Evolutionary conservation across 1,284 basidiomycete genomes (phyloP), one percentile per base, ranked within the genome.

Genomic region (Cryptococcus amylolentus): DNA sequence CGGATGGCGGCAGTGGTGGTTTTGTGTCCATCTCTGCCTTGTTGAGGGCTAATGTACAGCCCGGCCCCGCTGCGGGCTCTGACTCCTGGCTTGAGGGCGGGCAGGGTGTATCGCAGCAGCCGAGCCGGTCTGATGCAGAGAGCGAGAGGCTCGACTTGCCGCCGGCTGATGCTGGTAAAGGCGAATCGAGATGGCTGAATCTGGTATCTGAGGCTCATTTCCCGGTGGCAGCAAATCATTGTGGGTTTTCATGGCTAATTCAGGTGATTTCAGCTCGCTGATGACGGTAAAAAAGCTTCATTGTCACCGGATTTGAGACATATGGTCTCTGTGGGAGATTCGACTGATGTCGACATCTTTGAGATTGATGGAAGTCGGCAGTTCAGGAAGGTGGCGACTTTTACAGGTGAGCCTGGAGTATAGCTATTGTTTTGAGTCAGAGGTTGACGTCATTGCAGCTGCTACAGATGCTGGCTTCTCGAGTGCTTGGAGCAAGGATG

Each of bases 301-400:
- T 54, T 78, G 10, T 75, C 72, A 5, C 76, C 76, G 2, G 76
- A 78, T 56, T 60, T 77, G 9, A 67, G 61, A 39, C 73, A 69
- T 1, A 73, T 78, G 71, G 70, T 78, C 3, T 74, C 73, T 1
- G 76, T 77, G 5, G 76, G 76, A 40, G 76, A 78, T 54, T 73
- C 73, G 31, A 73, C 71, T 26, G 76, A 78, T 42, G 74, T 78
- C 4, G 71, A 64, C 40, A 61, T 78, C 1, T 75, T 74, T 57
- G 71, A 76, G 46, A 63, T 75, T 23, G 69, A 70, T 20, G 76
- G 75, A 6, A 75, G 76, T 0, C 57, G 66, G 23, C 69, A 73
- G 10, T 76, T 78, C 59, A 60, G 66, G 18, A 66, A 66, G 52
- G 73, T 78, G 38, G 71, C 68, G 14, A 64, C 68, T 27, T 76